Evolutionary conservation across 169 alveolate genomes (phyloP).

Genomic region (Eimeria tenella): DNA sequence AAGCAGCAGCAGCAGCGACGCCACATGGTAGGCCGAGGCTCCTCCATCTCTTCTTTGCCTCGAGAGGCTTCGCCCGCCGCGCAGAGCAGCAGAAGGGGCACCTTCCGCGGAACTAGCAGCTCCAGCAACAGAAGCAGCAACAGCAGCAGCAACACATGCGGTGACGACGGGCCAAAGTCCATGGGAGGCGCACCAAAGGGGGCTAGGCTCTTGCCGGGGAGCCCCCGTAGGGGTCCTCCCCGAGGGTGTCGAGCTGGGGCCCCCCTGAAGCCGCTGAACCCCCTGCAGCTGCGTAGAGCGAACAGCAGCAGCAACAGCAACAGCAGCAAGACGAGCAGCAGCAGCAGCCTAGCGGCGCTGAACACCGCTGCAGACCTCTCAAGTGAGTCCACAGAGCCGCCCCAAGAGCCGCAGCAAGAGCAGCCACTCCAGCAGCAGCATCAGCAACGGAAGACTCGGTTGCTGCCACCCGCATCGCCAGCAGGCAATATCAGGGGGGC

Average conservation of each 20-base stretch:
- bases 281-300: background rate
- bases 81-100: background rate
- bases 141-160: background rate
- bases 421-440: background rate
- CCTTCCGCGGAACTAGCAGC: background rate
- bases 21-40: conserved; percentile 16
- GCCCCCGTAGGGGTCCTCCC: background rate
- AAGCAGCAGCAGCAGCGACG: conserved; percentile 25
- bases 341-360: conserved; percentile 30
- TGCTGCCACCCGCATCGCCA: background rate
- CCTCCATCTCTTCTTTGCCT: background rate
- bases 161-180: background rate
- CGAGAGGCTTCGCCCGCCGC: background rate
- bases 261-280: background rate
- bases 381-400: background rate
- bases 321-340: conserved; percentile 11
- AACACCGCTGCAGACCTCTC: background rate
- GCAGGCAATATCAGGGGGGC: background rate
- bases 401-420: background rate
- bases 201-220: background rate
- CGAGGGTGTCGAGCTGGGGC: conserved; percentile 18
- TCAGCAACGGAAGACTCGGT: conserved; percentile 2
- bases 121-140: background rate
- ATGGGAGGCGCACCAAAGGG: conserved; percentile 13
- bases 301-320: conserved; percentile 39